Base-by-base conservation (phyloP, 306 rosid genomes). In the Cicer bijugum region DNA sequence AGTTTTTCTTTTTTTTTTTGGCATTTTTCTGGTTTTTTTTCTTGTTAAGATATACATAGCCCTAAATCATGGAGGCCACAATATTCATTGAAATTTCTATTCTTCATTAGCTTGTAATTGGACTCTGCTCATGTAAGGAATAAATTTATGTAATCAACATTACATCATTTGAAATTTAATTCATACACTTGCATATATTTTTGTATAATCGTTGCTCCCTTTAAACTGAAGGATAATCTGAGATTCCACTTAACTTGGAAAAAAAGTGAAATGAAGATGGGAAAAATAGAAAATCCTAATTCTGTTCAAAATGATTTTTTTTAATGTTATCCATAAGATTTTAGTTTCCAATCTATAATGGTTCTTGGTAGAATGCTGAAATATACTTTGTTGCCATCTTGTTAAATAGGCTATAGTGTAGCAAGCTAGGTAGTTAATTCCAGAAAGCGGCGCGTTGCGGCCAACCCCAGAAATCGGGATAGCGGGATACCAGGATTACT, bases 91-190 rank as follows among this genome's bases (percentile, higher is more conserved):
- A 63, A 62, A 42, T 6, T 23, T 58, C 35, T 71, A 35, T 19
- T 64, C 66, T 65, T 64, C 52, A 14, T 50, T 63, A 39, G n/a
- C 38, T 12, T 58, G 50, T 75, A 43, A 42, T 8, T 69, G 43
- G 19, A 53, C 62, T 23, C 16, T 62, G 75, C 17, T 33, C 73
- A 8, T 14, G 67, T 48, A 43, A 14, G 9, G 40, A 58, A 46
- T 69, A 42, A 65, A 60, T 39, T 69, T 16, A 38, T 17, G 6
- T 7, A 47, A 17, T 50, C 1, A 12, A 37, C 38, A 12, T 47
- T 7, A 43, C 55, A 16, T 47, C 8, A 28, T 42, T 71, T 52
- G 14, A 62, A 48, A 50, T 53, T 51, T 11, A 62, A 63, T 16
- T 15, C 5, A 16, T 48, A 23, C 16, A 28, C 35, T 2, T n/a